Evolutionary conservation across 2,329 filamentous ascomycete species (phyloP).

Genomic region (Ophiostoma quercus): DNA sequence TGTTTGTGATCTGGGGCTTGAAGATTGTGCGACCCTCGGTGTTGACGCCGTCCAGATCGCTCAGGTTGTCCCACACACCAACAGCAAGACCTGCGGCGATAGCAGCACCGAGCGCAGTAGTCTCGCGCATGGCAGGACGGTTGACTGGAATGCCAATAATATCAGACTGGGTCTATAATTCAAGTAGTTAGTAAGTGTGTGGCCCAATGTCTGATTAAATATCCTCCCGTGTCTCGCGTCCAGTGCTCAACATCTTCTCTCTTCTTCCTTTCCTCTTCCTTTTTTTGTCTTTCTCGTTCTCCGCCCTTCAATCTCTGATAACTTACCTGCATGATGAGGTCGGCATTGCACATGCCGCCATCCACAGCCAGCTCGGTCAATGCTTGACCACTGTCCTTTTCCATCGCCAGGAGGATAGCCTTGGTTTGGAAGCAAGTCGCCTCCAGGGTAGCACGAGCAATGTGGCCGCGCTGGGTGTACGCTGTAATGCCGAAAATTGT

Average conservation of each 20-base stretch:
- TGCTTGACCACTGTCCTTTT: constrained; percentile 71
- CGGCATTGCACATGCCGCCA: constrained; percentile 82
- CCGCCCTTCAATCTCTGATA: background rate
- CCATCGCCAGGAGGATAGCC: constrained; percentile 87
- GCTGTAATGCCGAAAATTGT: constrained; percentile 84
- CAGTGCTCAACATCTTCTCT: background rate
- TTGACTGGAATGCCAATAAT: constrained; percentile 76
- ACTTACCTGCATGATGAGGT: constrained; percentile 67
- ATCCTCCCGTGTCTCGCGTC: background rate
- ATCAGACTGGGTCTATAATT: constrained; percentile 69
- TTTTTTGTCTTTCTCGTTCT: background rate
- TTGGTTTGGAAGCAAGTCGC: constrained; percentile 90
- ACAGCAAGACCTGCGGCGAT: constrained; percentile 84
- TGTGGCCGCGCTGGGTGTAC: constrained; percentile 78
- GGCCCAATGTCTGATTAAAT: background rate
- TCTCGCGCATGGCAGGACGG: constrained; percentile 83
- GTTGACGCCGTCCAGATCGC: constrained; percentile 68
- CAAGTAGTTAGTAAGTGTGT: background rate
- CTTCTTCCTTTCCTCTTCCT: background rate
- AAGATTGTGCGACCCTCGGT: constrained; percentile 65
- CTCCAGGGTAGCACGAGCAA: constrained; percentile 83
- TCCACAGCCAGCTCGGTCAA: constrained; percentile 75
- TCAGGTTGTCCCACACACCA: constrained; percentile 69
- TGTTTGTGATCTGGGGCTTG: constrained; percentile 53
- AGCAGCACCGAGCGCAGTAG: constrained; percentile 79